Conservation (phyloP, 768 basidiomycete genomes). For the Russula earlei region DNA sequence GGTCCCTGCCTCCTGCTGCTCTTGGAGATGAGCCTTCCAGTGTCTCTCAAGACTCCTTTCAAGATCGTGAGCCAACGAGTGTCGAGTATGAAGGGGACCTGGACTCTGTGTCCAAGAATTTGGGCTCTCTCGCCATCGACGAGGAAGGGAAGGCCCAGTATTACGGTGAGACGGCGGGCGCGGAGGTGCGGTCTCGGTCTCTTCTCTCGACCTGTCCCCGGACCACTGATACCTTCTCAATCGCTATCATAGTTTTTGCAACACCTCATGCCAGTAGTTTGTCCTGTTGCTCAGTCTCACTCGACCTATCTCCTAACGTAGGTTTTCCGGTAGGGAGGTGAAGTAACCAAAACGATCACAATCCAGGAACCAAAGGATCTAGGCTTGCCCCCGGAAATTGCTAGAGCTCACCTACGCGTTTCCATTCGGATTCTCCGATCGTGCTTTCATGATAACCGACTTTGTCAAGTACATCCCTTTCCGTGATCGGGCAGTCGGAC, state of each 20-base stretch:
- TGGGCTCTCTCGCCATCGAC: constrained; percentile 43
- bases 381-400: constrained; percentile 36
- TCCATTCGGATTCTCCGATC: constrained; percentile 38
- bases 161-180: constrained; percentile 40
- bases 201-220: not conserved
- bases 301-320: not conserved
- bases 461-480: constrained; percentile 36
- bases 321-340: constrained; percentile 1
- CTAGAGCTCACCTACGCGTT: constrained; percentile 38
- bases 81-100: constrained; percentile 21
- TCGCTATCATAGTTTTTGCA: constrained; percentile 21
- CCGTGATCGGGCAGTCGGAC: constrained; percentile 31
- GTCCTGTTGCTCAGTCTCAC: not conserved
- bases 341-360: not conserved
- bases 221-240: not conserved
- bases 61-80: not conserved
- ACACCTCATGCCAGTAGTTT: constrained; percentile 15
- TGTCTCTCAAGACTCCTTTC: not conserved
- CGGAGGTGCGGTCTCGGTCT: constrained; percentile 36
- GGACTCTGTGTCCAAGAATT: constrained; percentile 28
- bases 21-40: constrained; percentile 17
- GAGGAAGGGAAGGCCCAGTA: constrained; percentile 40
- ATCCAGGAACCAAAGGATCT: constrained; percentile 23
- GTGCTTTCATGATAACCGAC: constrained; percentile 29
- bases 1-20: constrained; percentile 17